Conservation (phyloP, 371 early-diverging fungal species). For the Mucor saturninus region DNA sequence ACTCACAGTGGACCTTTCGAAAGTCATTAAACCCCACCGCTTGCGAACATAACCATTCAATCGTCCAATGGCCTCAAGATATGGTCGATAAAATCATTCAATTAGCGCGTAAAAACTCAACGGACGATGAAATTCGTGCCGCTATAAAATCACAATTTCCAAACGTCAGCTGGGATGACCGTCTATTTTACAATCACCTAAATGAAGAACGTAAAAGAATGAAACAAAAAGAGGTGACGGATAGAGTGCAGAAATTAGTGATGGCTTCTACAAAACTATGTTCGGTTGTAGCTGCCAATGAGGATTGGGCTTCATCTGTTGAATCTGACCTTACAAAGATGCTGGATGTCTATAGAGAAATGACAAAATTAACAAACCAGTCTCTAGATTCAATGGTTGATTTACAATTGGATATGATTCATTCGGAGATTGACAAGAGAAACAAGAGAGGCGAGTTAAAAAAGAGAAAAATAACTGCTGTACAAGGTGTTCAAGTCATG, state of each 20-base stretch:
- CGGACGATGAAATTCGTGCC: slow-evolving; percentile 44
- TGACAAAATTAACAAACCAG: slow-evolving; percentile 8
- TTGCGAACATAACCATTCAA: slow-evolving; percentile 61
- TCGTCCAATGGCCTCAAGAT: slow-evolving; percentile 44
- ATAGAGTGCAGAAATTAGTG: slow-evolving; percentile 50
- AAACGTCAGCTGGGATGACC: slow-evolving; percentile 63
- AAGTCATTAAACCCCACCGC: slow-evolving; percentile 61
- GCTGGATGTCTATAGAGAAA: slow-evolving; percentile 31
- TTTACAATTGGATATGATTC: slow-evolving; percentile 16
- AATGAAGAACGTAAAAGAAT: slow-evolving; percentile 60
- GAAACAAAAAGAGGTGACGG: slow-evolving; percentile 46
- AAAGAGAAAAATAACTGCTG: neutral
- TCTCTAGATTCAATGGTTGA: slow-evolving; percentile 21
- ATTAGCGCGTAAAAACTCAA: slow-evolving; percentile 36
- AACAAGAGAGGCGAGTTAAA: neutral
- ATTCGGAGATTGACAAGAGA: slow-evolving; percentile 19
- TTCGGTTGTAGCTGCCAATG: slow-evolving; percentile 46
- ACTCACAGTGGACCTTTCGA: slow-evolving; percentile 54
- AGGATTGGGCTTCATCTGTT: slow-evolving; percentile 46
- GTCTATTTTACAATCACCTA: slow-evolving; percentile 62
- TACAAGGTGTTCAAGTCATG: slow-evolving; percentile 8
- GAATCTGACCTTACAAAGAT: slow-evolving; percentile 41
- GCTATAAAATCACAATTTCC: slow-evolving; percentile 59
- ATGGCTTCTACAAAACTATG: slow-evolving; percentile 43
- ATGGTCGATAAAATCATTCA: slow-evolving; percentile 50